Base-by-base conservation (phyloP, 768 basidiomycete species). In the Russula virescens region DNA sequence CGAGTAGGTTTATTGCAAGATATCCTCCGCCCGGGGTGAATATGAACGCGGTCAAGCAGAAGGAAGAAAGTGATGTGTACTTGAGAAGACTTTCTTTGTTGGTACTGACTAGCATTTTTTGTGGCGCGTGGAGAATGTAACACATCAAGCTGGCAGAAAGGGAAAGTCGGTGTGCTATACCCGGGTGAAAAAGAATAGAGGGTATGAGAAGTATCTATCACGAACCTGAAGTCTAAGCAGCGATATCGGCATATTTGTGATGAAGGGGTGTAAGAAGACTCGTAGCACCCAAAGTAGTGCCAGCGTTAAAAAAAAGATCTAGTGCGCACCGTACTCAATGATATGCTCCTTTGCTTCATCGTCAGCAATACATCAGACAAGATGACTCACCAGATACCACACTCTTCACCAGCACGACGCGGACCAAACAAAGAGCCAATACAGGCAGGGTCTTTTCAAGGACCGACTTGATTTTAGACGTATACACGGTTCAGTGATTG, bases 241-340 rank as follows among this genome's bases (percentile, higher is more conserved):
- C 0, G 86, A 82, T 40, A 88, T 79, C 0, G 88, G 83, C 3
- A 86, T 54, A 25, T 71, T 72, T 16, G 74, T 69, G 50, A 93
- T 79, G 35, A 91, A 26, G 0, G 91, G 89, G 61, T 90, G 87
- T 3, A 94, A 72, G 0, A 83, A 48, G 3, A 86, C 80, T 70
- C 91, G 86, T 10, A 90, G 73, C 5, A 91, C 70, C 0, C 94
- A 94, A 7, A 97, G 71, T 0, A 91, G 67, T 0, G 88, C 93
- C 23, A 98, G 79, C 0, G 96, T 98, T 68, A 98, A 81, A 80
- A 99, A 99, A 75, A 98, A 98, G 72, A 98, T 98, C 96, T 96
- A 99, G 69, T 98, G 95, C 0, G 84, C 84, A 0, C 96, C 96
- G 67, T 98, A 98, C 74, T 99, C 96, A 0, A 94, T 87, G 58